phyloP scores from a whole-genome alignment of 495 filamentous ascomycete genomes.

The Ramalina intermedia region DNA sequence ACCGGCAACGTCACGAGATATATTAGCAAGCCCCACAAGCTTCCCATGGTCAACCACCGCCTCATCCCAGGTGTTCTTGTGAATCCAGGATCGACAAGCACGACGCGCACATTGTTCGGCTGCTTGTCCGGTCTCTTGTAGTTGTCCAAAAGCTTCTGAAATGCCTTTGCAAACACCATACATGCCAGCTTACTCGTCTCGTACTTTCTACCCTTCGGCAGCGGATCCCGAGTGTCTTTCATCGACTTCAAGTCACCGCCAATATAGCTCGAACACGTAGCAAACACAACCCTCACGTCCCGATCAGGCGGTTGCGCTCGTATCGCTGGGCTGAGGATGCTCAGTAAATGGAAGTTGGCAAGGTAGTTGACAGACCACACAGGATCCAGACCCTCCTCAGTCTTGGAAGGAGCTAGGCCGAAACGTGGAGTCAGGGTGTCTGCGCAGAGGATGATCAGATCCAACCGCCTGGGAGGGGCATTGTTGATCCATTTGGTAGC shows the following conservation, averaged over 20 bases:
- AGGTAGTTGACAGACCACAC: conserved; percentile 94
- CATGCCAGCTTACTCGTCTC: conserved; percentile 78
- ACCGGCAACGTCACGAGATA: conserved; percentile 69
- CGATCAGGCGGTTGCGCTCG: conserved; percentile 83
- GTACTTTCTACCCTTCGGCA: conserved; percentile 39
- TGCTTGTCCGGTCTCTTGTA: conserved; percentile 71
- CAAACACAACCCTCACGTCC: conserved; percentile 77
- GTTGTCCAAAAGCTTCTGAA: conserved; percentile 73
- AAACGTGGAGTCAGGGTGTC: conserved; percentile 55
- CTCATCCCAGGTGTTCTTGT: conserved; percentile 74
- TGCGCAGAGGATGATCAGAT: conserved; percentile 82
- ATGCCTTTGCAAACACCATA: conserved; percentile 74
- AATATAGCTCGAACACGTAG: conserved; percentile 78
- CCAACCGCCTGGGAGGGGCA: conserved; percentile 73
- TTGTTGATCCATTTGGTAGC: conserved; percentile 99
- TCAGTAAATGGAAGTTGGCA: conserved; percentile 85
- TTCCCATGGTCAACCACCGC: conserved; percentile 72
- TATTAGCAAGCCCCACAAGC: conserved; percentile 61
- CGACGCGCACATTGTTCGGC: conserved; percentile 63
- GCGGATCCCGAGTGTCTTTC: conserved; percentile 12
- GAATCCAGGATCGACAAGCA: conserved; percentile 76
- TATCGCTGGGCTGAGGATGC: conserved; percentile 76
- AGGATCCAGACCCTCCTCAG: conserved; percentile 66
- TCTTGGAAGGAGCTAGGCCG: conserved; percentile 30
- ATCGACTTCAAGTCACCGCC: conserved; percentile 41